Base-by-base conservation (phyloP, 2,329 filamentous ascomycete genomes). In the Neopestalotiopsis sp. region DNA sequence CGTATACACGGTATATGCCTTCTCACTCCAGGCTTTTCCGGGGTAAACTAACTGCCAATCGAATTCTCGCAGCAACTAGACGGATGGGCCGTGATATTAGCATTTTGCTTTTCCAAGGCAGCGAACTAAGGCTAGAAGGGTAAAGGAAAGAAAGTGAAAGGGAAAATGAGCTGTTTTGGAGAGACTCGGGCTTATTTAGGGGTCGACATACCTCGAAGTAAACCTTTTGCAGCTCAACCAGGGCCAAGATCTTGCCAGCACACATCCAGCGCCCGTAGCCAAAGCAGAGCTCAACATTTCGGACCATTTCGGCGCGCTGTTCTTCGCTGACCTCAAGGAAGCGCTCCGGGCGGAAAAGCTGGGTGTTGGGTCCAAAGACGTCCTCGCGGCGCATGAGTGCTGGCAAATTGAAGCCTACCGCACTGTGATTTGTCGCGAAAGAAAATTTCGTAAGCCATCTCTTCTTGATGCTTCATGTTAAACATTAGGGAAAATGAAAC, bases 131-230 rank as follows among this genome's bases (percentile, higher is more conserved):
- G n/a, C n/a, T n/a, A n/a, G n/a, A n/a, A n/a, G n/a, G n/a, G n/a
- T n/a, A n/a, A n/a, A n/a, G n/a, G n/a, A n/a, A n/a, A n/a, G n/a
- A n/a, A n/a, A n/a, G n/a, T n/a, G n/a, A n/a, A n/a, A n/a, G n/a
- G n/a, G n/a, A n/a, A n/a, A n/a, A n/a, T n/a, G n/a, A n/a, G n/a
- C n/a, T n/a, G n/a, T n/a, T n/a, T n/a, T n/a, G n/a, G n/a, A n/a
- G n/a, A n/a, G n/a, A n/a, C n/a, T n/a, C n/a, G n/a, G n/a, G n/a
- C n/a, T n/a, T n/a, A n/a, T n/a, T n/a, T n/a, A n/a, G n/a, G n/a
- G n/a, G n/a, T n/a, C n/a, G n/a, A n/a, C n/a, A n/a, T 73, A 84
- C 82, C 78, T 84, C 80, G 53, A 82, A 78, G 61, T 81, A 75
- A 3, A 78, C 71, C 70, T 85, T 85, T 68, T 81, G 79, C 67